Evolutionary conservation across 345 rosid species (phyloP).

Genomic region (Camelina hispida): DNA sequence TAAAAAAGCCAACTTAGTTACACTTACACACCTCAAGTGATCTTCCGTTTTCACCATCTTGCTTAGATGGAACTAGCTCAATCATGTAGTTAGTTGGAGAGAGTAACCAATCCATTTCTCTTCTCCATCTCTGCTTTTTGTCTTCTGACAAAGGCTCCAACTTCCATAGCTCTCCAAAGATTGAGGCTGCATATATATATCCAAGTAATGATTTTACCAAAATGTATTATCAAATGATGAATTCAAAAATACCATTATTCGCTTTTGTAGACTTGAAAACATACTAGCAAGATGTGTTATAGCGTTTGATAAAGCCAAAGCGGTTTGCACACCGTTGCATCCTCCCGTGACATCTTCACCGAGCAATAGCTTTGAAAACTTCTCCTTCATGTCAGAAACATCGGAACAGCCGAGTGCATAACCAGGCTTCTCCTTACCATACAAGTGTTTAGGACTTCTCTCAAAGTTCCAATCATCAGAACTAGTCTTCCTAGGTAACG

Average conservation of each 20-base stretch:
- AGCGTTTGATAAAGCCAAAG: conserved; percentile 84
- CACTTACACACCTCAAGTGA: conserved; percentile 64
- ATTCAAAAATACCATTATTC: background rate
- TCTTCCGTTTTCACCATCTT: conserved; percentile 69
- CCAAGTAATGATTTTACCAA: conserved; percentile 46
- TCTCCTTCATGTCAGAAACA: conserved; percentile 78
- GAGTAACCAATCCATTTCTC: conserved; percentile 91
- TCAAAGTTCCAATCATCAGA: conserved; percentile 62
- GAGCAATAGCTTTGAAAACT: conserved; percentile 69
- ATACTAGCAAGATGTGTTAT: conserved; percentile 83
- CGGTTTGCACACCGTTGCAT: conserved; percentile 59
- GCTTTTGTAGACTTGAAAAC: background rate
- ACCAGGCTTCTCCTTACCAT: conserved; percentile 56
- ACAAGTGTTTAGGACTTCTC: conserved; percentile 53
- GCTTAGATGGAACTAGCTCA: conserved; percentile 90
- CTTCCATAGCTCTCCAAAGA: conserved; percentile 93
- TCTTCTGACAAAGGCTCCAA: conserved; percentile 77
- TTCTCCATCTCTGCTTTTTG: conserved; percentile 72
- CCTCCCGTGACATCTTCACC: conserved; percentile 92
- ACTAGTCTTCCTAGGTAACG: conserved; percentile 56
- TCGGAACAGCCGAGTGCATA: conserved; percentile 52
- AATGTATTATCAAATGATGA: background rate
- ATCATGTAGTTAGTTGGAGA: conserved; percentile 94
- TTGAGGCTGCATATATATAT: conserved; percentile 55
- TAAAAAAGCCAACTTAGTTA: background rate